Conservation (phyloP, 1,284 basidiomycete species). For the Pseudozyma pruni region DNA sequence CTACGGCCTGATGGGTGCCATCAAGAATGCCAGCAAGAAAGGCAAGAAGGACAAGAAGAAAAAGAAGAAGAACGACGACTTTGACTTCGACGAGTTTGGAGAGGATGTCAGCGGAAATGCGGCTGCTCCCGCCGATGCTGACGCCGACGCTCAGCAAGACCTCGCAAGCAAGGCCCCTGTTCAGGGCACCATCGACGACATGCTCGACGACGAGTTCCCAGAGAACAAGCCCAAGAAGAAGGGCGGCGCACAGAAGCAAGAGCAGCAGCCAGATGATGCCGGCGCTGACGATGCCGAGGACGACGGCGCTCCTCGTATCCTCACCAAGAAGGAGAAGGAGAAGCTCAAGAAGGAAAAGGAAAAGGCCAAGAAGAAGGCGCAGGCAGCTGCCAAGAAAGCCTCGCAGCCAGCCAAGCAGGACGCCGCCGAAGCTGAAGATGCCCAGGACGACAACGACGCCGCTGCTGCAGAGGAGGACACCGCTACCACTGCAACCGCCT, state of each 20-base stretch:
- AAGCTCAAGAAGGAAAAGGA: constrained; percentile 67
- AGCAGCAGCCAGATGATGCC: constrained; percentile 19
- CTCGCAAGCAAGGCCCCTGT: constrained; percentile 48
- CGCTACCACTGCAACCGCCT: constrained; percentile 28
- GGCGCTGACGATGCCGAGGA: constrained; percentile 27
- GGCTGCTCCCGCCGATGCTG: constrained; percentile 13
- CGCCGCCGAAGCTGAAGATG: constrained; percentile 26
- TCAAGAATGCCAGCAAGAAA: constrained; percentile 52
- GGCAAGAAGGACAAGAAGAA: constrained; percentile 62
- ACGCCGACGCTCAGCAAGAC: constrained; percentile 22
- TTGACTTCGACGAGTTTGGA: constrained; percentile 61
- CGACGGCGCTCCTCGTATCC: constrained; percentile 50
- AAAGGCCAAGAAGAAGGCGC: constrained; percentile 65
- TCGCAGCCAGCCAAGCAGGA: constrained; percentile 40
- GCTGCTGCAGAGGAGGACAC: constrained; percentile 36
- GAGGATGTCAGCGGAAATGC: constrained; percentile 58
- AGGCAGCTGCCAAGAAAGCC: constrained; percentile 62
- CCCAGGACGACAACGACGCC: constrained; percentile 13
- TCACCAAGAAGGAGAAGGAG: constrained; percentile 67
- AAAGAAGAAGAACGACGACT: constrained; percentile 60
- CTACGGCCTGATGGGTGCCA: constrained; percentile 57
- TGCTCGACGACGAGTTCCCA: constrained; percentile 50
- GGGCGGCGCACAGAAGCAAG: constrained; percentile 30
- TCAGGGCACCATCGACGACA: constrained; percentile 43
- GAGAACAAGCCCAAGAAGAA: constrained; percentile 44